Base-by-base conservation (phyloP, 2,329 filamentous ascomycete genomes). In the Mariannaea sp. region DNA sequence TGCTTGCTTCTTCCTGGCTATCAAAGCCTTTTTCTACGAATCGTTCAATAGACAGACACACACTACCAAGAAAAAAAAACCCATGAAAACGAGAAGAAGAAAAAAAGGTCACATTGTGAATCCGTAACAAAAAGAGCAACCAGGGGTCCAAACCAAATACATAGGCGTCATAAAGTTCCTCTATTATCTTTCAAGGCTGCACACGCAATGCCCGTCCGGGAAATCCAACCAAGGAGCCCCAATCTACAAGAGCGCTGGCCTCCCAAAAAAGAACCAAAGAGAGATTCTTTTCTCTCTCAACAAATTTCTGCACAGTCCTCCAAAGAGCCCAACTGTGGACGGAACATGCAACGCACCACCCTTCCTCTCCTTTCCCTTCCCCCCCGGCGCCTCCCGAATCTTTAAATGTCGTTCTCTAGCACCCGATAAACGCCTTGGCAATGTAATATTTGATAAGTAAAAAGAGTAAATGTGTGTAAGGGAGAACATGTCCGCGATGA, bases 361-460 rank as follows among this genome's bases (percentile, higher is more conserved):
- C 33, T 13, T 30, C n/a, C 29, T 27, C 27, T 33, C 36, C 55
- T 44, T 48, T 49, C 49, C 36, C 44, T 43, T 32, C 29, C 39
- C n/a, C n/a, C n/a, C n/a, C n/a, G n/a, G 17, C 55, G 48, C 53
- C 50, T 42, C 32, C 45, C 45, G 10, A 12, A 7, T 41, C 27
- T 29, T 17, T 57, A 46, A 56, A 40, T 53, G 35, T 22, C 48
- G 36, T 54, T 54, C 55, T 64, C 60, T 64, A 63, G 56, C 58
- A 49, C 62, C 56, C 59, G 41, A 59, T 65, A 65, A 70, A 71
- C 68, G 68, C 68, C 67, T 41, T 53, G 49, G 49, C 55, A 65
- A 68, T 66, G 50, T 49, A 61, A 55, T 60, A 56, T 62, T 62
- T 65, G 53, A 40, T 43, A 19, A 41, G 35, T 50, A 40, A 16